Base-by-base conservation (phyloP, 345 rosid species). In the Citrus cavaleriei region DNA sequence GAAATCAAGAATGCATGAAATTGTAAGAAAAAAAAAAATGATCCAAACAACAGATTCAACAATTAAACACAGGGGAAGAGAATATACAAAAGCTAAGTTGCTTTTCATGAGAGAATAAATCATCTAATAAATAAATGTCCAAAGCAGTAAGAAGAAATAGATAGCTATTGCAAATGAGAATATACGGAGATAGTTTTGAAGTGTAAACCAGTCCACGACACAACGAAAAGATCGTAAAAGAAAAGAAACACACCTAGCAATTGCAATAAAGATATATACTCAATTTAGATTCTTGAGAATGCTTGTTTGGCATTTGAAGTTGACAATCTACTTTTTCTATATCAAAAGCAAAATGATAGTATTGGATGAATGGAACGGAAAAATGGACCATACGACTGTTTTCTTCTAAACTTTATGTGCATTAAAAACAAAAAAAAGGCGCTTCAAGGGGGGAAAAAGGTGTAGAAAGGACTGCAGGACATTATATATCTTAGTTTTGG, bases 1-100 rank as follows among this genome's bases (percentile, higher is more conserved):
- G 40, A 70, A 68, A 67, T 84, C 75, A 67, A 70, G 57, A 49
- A 57, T 38, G 30, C 38, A 63, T 10, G 46, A 60, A 68, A 61
- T 27, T 34, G 40, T 22, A 24, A 8, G 25, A 18, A 69, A 37
- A 40, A 38, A 38, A 38, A 68, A 4, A 1, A 68, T 63, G 6
- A 22, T 49, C 14, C 24, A 14, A 70, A 34, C 6, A 58, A 73
- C 34, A 25, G 35, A 65, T 75, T 18, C 21, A 42, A n/a, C 24
- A 60, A 25, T 25, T 60, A 60, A 37, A 60, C 77, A 73, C 13
- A 42, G 3, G 10, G 25, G 57, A 60, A 37, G 14, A 46, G 35
- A 35, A 58, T 57, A 7, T 30, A 58, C 10, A 34, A 72, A 32
- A 10, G n/a, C 22, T 27, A 19, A 27, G 35, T 49, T 49, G 37